phyloP scores from a whole-genome alignment of 1,284 basidiomycete species.

The Termitomyces sp. region DNA sequence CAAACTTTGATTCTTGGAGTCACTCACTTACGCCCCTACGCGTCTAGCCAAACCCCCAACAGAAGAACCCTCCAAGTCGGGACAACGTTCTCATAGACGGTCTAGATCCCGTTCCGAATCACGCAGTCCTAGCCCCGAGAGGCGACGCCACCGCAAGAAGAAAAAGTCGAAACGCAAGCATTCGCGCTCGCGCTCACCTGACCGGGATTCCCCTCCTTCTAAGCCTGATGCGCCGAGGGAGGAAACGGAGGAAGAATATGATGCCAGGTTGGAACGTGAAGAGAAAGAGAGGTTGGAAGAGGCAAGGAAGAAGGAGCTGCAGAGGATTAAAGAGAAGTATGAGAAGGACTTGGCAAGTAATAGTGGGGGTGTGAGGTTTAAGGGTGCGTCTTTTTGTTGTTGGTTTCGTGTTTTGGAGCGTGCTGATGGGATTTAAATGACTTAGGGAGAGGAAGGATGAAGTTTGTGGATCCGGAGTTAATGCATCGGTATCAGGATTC shows the following conservation, averaged over 20 bases:
- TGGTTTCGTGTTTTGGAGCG: background rate
- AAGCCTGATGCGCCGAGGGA: slow-evolving; percentile 11
- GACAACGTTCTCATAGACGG: slow-evolving; percentile 19
- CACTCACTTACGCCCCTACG: background rate
- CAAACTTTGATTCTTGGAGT: background rate
- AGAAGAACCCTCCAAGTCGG: slow-evolving; percentile 13
- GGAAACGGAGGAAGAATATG: slow-evolving; percentile 64
- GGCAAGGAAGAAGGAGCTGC: slow-evolving; percentile 42
- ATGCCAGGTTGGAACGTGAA: slow-evolving; percentile 64
- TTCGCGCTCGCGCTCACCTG: slow-evolving; percentile 1
- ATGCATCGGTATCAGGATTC: slow-evolving; percentile 1
- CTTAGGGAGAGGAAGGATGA: slow-evolving; percentile 60
- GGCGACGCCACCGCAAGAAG: slow-evolving; percentile 12
- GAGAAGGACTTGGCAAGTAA: slow-evolving; percentile 32
- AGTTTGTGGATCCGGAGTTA: slow-evolving; percentile 54
- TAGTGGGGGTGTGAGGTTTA: slow-evolving; percentile 51
- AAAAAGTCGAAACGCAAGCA: slow-evolving; percentile 20
- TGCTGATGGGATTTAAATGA: slow-evolving; percentile 6
- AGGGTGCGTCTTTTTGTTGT: slow-evolving; percentile 37
- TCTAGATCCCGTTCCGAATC: slow-evolving; percentile 20
- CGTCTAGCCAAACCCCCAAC: slow-evolving; percentile 15
- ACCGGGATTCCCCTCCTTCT: background rate
- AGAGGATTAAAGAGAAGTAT: slow-evolving; percentile 39
- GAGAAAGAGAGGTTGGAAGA: slow-evolving; percentile 56
- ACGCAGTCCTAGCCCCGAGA: slow-evolving; percentile 14